Evolutionary conservation across 106 monocot species (phyloP).

Genomic region (Posidonia australis): DNA sequence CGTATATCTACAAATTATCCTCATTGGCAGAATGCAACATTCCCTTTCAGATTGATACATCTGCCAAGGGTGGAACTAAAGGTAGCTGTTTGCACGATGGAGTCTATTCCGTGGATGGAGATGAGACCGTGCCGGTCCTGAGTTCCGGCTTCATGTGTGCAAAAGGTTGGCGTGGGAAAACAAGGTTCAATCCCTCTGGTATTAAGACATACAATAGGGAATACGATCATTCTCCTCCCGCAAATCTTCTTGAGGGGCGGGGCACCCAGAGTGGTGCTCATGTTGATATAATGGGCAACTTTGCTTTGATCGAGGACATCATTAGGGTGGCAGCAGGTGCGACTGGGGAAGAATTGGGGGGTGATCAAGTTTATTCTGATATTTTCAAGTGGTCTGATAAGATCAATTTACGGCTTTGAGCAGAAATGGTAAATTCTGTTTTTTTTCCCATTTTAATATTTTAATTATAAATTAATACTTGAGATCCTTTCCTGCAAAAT

Average conservation of each 20-base stretch:
- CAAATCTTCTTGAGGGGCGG: constrained; percentile 80
- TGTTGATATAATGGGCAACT: constrained; percentile 99
- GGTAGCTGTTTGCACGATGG: constrained; percentile 65
- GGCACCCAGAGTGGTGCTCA: constrained; percentile 97
- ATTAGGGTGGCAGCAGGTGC: constrained; percentile 92
- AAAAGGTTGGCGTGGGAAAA: constrained; percentile 90
- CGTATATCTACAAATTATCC: constrained; percentile 78
- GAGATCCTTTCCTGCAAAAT: too few relatives aligned
- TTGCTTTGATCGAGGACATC: constrained; percentile 88
- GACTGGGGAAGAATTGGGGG: constrained; percentile 78
- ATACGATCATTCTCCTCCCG: constrained; percentile 80
- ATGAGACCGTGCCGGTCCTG: constrained; percentile 90
- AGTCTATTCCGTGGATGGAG: constrained; percentile 63
- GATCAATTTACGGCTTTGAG: constrained; percentile 58
- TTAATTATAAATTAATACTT: too few relatives aligned
- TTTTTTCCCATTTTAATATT: background rate
- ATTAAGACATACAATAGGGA: constrained; percentile 77
- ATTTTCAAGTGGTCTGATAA: constrained; percentile 95
- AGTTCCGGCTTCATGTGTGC: constrained; percentile 97
- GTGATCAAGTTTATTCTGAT: constrained; percentile 85
- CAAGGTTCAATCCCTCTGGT: constrained; percentile 87
- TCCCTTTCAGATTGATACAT: constrained; percentile 86
- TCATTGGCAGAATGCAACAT: constrained; percentile 69
- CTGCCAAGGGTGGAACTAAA: constrained; percentile 51
- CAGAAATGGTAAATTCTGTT: background rate